Conservation (phyloP, 2,329 filamentous ascomycete species). For the Neoarthrinium moseri region DNA sequence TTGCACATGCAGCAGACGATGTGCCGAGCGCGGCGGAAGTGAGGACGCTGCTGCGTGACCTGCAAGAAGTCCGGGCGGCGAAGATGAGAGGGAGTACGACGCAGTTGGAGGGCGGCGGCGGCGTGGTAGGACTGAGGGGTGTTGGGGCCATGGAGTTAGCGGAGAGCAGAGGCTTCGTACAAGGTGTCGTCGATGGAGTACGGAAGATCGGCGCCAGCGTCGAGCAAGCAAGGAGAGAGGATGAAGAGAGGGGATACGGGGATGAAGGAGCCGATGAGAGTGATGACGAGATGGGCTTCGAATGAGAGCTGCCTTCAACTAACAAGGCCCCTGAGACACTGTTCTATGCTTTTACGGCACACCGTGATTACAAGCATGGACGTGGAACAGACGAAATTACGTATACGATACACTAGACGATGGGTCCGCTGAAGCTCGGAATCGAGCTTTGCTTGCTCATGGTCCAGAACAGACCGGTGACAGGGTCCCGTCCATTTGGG, state of each 20-base stretch:
- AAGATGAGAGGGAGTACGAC: conserved; percentile 80
- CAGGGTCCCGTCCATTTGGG: no score
- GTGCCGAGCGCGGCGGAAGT: conserved; percentile 72
- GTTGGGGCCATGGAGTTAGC: conserved; percentile 92
- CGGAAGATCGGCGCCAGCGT: conserved; percentile 79
- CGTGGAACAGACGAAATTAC: no score
- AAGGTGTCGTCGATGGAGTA: conserved; percentile 83
- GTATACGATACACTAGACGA: no score
- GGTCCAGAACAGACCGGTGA: no score
- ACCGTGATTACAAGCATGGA: no score
- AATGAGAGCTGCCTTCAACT: not conserved
- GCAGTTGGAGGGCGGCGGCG: conserved; percentile 68
- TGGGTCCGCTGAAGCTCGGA: not conserved
- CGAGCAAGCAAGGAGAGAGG: conserved; percentile 74
- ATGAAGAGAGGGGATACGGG: conserved; percentile 67
- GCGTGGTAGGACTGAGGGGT: conserved; percentile 68
- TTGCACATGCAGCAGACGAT: conserved; percentile 84
- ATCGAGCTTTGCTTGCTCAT: no score
- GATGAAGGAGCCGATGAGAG: conserved; percentile 60
- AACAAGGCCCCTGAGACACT: no score
- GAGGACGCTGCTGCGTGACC: conserved; percentile 71
- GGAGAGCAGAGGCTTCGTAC: conserved; percentile 80
- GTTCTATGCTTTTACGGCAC: no score
- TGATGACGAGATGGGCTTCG: conserved; percentile 49
- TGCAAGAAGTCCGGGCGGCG: conserved; percentile 84